Conservation (phyloP, 768 basidiomycete species). For the Boletellus ananas region DNA sequence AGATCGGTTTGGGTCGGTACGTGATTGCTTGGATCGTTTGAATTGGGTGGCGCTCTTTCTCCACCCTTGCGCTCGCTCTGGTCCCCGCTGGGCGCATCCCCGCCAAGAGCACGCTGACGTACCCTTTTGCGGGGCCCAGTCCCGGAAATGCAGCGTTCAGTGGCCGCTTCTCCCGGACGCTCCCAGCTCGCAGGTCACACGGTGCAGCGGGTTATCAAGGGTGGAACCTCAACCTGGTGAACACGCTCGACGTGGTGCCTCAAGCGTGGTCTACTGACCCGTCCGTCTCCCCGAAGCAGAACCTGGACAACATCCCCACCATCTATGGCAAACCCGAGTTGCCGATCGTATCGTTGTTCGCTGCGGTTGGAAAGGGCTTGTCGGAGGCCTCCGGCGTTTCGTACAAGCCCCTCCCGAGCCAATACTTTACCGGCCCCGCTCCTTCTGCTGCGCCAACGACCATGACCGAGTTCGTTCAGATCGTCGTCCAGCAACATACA, state of each 20-base stretch:
- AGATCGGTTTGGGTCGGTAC: too few relatives aligned
- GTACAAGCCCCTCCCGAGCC: not conserved
- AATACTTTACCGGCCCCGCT: not conserved
- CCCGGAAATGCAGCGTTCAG: slow-evolving; percentile 2
- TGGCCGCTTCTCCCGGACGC: slow-evolving; percentile 1
- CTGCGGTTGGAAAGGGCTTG: not conserved
- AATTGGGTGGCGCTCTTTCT: slow-evolving; percentile 11
- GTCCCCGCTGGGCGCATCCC: not conserved
- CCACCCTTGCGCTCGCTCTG: slow-evolving; percentile 10
- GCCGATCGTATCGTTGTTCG: not conserved
- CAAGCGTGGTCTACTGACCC: slow-evolving; percentile 4
- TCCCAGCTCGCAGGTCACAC: not conserved
- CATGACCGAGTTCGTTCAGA: not conserved
- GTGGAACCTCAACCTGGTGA: slow-evolving; percentile 20
- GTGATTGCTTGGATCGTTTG: too few relatives aligned
- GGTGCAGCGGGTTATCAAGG: not conserved
- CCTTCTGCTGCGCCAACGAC: not conserved
- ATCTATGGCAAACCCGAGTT: not conserved
- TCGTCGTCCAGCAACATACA: not conserved
- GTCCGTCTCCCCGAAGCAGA: not conserved
- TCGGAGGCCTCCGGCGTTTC: not conserved
- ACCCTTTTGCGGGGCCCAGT: slow-evolving; percentile 2
- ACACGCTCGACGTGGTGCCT: slow-evolving; percentile 11
- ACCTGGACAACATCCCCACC: not conserved
- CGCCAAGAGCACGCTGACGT: not conserved